phyloP scores from a whole-genome alignment of 208 protist genomes.

The Kentomonas sorsogonicus region DNA sequence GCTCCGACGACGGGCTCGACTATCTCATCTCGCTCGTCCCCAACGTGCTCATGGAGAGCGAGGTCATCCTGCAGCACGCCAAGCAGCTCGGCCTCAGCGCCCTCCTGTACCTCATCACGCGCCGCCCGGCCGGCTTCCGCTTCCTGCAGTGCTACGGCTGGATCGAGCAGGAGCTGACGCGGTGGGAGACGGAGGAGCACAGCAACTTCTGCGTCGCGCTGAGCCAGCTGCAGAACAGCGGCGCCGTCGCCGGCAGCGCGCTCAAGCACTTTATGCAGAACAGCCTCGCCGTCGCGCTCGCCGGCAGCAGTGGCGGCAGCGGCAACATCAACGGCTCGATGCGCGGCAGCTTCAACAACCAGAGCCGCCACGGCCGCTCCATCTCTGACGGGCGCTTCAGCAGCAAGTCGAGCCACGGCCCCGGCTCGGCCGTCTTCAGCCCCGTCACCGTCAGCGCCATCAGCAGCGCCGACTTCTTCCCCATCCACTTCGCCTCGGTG shows the following conservation, averaged over 20 bases:
- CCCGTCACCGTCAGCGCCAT: conserved; percentile 29
- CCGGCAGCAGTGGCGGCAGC: conserved; percentile 8
- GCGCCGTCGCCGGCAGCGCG: background rate
- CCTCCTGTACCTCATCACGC: conserved; percentile 80
- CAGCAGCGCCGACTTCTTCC: conserved; percentile 53
- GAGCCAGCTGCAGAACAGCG: conserved; percentile 42
- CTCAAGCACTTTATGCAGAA: too few relatives aligned
- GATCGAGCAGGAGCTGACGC: conserved; percentile 74
- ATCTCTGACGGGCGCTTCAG: conserved; percentile 31
- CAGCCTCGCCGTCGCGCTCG: conserved; percentile 11
- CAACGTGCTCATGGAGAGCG: conserved; percentile 79
- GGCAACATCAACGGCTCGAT: background rate
- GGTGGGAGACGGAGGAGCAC: conserved; percentile 70
- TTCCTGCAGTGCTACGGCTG: conserved; percentile 85
- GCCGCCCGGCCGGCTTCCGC: conserved; percentile 62
- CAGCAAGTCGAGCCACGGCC: conserved; percentile 12
- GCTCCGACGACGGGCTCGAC: conserved; percentile 78
- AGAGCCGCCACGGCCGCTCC: conserved; percentile 30
- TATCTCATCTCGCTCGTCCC: conserved; percentile 81
- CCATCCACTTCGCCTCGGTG: conserved; percentile 73
- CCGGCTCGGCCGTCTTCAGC: conserved; percentile 19
- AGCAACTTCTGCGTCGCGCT: conserved; percentile 46
- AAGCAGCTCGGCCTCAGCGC: conserved; percentile 51
- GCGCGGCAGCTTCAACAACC: conserved; percentile 11
- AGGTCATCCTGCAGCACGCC: conserved; percentile 61